These are phyloP conservation scores for Prosopis cineraria DNA, from an alignment of 306 rosid species.

Conservation along the genomic window DNA sequence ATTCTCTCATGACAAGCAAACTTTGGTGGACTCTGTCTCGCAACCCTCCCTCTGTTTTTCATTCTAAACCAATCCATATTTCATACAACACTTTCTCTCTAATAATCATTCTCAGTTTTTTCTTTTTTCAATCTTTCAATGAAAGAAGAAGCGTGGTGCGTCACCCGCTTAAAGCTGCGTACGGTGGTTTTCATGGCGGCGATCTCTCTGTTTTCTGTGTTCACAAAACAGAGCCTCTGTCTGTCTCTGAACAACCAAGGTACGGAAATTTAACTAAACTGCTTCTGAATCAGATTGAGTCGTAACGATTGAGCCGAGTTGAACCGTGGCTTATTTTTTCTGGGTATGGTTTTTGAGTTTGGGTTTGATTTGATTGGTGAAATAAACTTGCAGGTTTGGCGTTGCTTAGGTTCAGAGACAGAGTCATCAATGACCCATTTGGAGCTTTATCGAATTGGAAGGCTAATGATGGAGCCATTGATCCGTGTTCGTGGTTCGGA, in stretches of 20 bases:
- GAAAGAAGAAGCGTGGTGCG: background rate
- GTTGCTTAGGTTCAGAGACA: conserved; percentile 58
- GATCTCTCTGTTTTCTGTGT: background rate
- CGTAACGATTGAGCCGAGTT: background rate
- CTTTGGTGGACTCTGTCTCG: background rate
- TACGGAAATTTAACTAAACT: background rate
- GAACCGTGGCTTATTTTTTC: background rate
- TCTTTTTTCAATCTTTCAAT: background rate
- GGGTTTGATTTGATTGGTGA: background rate
- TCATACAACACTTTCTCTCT: background rate
- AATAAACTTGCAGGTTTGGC: conserved; percentile 52
- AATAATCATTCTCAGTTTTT: background rate
- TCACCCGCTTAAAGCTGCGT: background rate
- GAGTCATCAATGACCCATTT: conserved; percentile 51
- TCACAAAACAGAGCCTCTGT: background rate
- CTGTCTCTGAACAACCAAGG: background rate
- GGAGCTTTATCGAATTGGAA: conserved; percentile 66
- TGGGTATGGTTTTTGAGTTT: background rate
- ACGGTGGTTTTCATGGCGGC: background rate
- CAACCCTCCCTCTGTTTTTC: background rate
- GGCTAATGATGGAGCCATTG: background rate
- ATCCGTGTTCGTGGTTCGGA: conserved; percentile 75
- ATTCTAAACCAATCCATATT: background rate
- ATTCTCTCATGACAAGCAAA: background rate
- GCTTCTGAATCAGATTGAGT: background rate